Evolutionary conservation across 2,329 filamentous ascomycete genomes (phyloP), one percentile per base, ranked within the genome.

Genomic region (Fusarium algeriense): DNA sequence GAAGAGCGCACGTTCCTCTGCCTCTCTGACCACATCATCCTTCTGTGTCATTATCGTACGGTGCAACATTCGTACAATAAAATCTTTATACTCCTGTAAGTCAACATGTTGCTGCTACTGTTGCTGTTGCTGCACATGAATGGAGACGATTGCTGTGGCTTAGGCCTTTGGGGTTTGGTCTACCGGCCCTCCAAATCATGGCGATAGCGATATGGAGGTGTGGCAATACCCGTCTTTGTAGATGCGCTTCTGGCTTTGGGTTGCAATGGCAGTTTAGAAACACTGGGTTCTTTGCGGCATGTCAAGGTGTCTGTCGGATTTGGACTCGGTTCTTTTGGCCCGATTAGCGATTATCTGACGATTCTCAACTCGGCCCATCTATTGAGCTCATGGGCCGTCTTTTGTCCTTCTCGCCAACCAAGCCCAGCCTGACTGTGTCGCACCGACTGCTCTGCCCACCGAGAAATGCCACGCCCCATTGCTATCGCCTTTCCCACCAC

Each of bases 11-110:
- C 75, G 75, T 77, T 77, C 75, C 74, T 64, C 71, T 56, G 48
- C 64, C 61, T 61, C 74, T 72, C 75, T 75, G 68, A 77, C 71
- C 70, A 76, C 70, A 64, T 69, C 66, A 60, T 67, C 75, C 55
- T 64, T 46, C 69, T 75, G 71, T 60, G 73, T 70, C 68, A 76
- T 67, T 60, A 77, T 77, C 75, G 75, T 77, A 77, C 75, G 75
- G 75, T 76, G 57, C 75, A 64, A 73, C 60, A 57, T 65, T 76
- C 73, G 74, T 76, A 76, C 74, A 73, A 70, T 60, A 54, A 71
- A 71, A 65, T 43, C 30, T 58, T 63, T 60, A 73, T 62, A 60
- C 55, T 66, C 41, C 61, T 71, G 74, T 76, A 76, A 76, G 74
- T 76, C 38, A 43, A 73, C 60, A 58, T 67, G 56, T 66, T 71